Evolutionary conservation across 257 asterid species (phyloP), one percentile per base, ranked within the genome.

Genomic region (Dorcoceras hygrometricum): DNA sequence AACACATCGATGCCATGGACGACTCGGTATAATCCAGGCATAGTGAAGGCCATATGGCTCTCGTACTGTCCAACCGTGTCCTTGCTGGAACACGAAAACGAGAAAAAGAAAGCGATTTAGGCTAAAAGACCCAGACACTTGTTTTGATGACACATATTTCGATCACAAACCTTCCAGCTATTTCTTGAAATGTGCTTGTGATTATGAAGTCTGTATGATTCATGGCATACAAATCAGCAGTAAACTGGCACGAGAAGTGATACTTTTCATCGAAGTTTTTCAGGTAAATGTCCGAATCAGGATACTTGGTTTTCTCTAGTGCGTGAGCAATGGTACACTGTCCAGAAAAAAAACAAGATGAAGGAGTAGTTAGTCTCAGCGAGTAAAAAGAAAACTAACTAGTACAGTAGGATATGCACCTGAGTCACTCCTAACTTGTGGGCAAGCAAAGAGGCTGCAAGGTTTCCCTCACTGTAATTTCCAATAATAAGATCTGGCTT

Each of bases 311-410:
- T 74, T 90, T 90, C 86, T 90, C 99, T 73, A 90, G 65, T 3
- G 99, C 99, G 68, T 94, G 97, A 70, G 99, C 99, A 62, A 94
- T 90, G 20, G 96, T 88, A 78, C 97, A 82, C 95, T 93, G 88
- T 48, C 43, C 43, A 39, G 5, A 14, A 62, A 65, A 23, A 59
- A 4, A 46, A 57, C 19, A 29, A 19, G 26, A 24, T 53, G 19
- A 27, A n/a, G 24, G 57, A 60, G 59, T 68, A 60, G 59, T 68
- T 57, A 65, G 57, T 62, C 65, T 29, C 51, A 5, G 5, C 23
- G 7, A 48, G 63, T 50, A 3, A 70, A 3, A 70, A 63, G 6
- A 14, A 3, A 9, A 23, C 39, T 27, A 68, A 32, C 7, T 12
- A 34, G 29, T 65, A 3, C 1, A 16, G 12, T 29, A 12, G 6